phyloP scores from a whole-genome alignment of 805 yeast species.

The Cyberlindnera subsufficiens region DNA sequence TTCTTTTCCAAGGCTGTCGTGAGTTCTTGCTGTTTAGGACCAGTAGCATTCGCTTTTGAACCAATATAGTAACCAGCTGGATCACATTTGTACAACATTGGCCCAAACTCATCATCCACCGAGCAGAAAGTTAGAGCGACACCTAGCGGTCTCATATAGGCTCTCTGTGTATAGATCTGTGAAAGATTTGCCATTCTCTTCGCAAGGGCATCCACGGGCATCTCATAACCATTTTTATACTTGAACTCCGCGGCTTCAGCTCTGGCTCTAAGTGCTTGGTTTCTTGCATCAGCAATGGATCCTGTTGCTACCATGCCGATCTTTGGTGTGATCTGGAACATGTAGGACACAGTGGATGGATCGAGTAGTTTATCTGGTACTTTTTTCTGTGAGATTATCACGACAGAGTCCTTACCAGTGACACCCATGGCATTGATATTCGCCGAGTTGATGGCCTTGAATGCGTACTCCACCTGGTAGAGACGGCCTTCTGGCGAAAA shows the following conservation, averaged over 20 bases:
- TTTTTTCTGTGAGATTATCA: constrained; percentile 89
- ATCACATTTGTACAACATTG: constrained; percentile 86
- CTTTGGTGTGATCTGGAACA: constrained; percentile 73
- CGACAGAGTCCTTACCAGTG: constrained; percentile 81
- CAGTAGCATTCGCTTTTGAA: constrained; percentile 88
- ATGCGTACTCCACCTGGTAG: constrained; percentile 96
- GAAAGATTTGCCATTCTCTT: constrained; percentile 94
- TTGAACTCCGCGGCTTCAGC: constrained; percentile 94
- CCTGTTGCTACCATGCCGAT: constrained; percentile 94
- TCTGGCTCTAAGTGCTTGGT: constrained; percentile 85
- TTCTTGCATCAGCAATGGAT: constrained; percentile 91
- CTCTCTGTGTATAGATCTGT: constrained; percentile 95
- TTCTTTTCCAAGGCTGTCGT: constrained; percentile 85
- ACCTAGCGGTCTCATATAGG: constrained; percentile 97
- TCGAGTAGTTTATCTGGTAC: constrained; percentile 94
- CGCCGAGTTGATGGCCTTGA: constrained; percentile 91
- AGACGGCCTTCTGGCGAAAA: constrained; percentile 98
- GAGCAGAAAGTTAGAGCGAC: constrained; percentile 86
- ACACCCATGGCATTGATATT: constrained; percentile 87
- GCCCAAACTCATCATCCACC: constrained; percentile 86
- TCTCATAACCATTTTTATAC: constrained; percentile 92
- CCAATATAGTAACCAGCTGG: constrained; percentile 96
- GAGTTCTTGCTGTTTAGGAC: constrained; percentile 97
- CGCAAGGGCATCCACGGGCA: constrained; percentile 90
- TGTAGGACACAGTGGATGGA: constrained; percentile 77